phyloP scores from a whole-genome alignment of 495 filamentous ascomycete genomes.

The Penicillium egyptiacum region DNA sequence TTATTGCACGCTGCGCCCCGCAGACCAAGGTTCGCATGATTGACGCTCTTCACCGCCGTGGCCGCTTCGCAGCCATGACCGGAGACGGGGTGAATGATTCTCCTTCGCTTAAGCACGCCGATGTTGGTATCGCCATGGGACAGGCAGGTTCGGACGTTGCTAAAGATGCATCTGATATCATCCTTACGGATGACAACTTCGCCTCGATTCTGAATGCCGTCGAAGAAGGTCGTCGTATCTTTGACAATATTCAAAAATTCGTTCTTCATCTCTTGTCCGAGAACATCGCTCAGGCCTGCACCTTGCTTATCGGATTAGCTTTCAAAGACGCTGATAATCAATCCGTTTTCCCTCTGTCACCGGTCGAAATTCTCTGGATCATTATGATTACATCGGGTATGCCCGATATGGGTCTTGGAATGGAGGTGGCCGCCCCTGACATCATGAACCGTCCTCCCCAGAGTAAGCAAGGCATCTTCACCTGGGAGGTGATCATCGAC shows the following conservation, averaged over 20 bases:
- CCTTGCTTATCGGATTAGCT: constrained; percentile 59
- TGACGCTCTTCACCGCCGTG: constrained; percentile 65
- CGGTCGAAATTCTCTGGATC: constrained; percentile 66
- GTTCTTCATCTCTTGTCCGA: constrained; percentile 62
- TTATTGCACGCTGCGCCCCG: constrained; percentile 65
- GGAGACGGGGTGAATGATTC: constrained; percentile 94
- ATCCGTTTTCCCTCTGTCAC: constrained; percentile 64
- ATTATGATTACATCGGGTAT: constrained; percentile 66
- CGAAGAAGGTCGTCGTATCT: constrained; percentile 63
- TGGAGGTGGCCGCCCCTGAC: constrained; percentile 59
- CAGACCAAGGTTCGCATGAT: constrained; percentile 70
- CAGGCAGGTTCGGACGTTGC: constrained; percentile 75
- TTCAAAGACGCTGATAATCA: constrained; percentile 58
- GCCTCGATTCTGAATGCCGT: constrained; percentile 66
- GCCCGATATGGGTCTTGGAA: constrained; percentile 65
- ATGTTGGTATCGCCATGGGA: constrained; percentile 77
- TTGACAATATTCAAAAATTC: constrained; percentile 70
- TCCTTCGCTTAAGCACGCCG: constrained; percentile 85
- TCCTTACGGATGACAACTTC: constrained; percentile 74
- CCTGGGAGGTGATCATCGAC: constrained; percentile 57
- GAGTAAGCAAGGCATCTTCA: constrained; percentile 60
- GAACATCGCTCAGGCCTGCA: constrained; percentile 63
- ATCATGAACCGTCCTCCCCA: constrained; percentile 62
- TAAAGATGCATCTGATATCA: constrained; percentile 71
- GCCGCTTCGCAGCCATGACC: constrained; percentile 87